A percentile compares a stretch with the other conserved stretches of the same genome.
phyloP scores from a whole-genome alignment of 768 basidiomycete species.

The Tylopilus balloui region DNA sequence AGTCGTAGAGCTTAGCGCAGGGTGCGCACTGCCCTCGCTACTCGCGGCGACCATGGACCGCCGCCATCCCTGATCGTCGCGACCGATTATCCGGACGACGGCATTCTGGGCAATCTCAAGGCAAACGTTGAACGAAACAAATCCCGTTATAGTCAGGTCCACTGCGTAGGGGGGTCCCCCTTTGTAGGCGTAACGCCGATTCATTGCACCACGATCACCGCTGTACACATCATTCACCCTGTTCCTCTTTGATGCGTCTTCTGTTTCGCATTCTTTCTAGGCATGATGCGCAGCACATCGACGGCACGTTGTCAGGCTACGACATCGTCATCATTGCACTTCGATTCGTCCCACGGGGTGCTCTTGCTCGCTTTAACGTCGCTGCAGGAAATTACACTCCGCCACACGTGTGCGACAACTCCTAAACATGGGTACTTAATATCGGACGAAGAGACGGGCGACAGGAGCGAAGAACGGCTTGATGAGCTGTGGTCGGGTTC shows the following conservation, averaged over 20 bases:
- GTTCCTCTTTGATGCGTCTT: neutral
- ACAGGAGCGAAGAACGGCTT: conserved; percentile 11
- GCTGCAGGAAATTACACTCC: conserved; percentile 64
- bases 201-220: neutral
- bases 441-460: conserved; percentile 41
- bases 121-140: conserved; percentile 52
- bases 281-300: conserved; percentile 5
- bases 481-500: conserved; percentile 44
- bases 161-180: conserved; percentile 52
- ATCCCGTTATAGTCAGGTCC: conserved; percentile 37
- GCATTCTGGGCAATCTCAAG: conserved; percentile 53
- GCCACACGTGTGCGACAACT: conserved; percentile 47
- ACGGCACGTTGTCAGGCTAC: conserved; percentile 33
- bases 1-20: conserved; percentile 74
- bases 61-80: conserved; percentile 53
- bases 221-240: neutral
- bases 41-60: conserved; percentile 43
- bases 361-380: conserved; percentile 46
- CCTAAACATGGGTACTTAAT: conserved; percentile 39
- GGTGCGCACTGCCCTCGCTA: conserved; percentile 63
- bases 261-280: conserved; percentile 10
- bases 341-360: conserved; percentile 53
- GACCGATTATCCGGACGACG: conserved; percentile 67
- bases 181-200: conserved; percentile 41
- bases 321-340: conserved; percentile 66